phyloP scores from a whole-genome alignment of 768 basidiomycete species.

The Tubosaeta sp. region DNA sequence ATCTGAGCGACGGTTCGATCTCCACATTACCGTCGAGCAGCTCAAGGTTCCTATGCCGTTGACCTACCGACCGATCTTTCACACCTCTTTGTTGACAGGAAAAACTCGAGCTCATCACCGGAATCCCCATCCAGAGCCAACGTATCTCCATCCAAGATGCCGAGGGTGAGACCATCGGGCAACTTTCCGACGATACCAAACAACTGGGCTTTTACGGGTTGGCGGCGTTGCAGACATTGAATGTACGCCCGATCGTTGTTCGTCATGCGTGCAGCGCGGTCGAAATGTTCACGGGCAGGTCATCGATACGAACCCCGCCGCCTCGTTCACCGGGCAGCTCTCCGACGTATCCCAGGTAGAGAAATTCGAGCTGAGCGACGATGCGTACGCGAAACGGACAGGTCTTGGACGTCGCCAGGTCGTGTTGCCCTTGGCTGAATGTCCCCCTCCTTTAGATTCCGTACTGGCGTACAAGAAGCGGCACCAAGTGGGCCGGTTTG shows the following conservation, averaged over 20 bases:
- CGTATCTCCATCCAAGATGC: slow-evolving; percentile 58
- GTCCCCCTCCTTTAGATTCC: slow-evolving; percentile 52
- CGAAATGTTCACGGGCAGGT: slow-evolving; percentile 45
- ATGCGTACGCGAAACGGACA: slow-evolving; percentile 74
- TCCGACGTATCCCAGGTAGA: slow-evolving; percentile 83
- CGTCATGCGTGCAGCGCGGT: background rate
- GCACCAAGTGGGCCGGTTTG: slow-evolving; percentile 87
- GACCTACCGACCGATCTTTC: background rate
- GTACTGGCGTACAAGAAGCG: slow-evolving; percentile 86
- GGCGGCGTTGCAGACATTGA: slow-evolving; percentile 73
- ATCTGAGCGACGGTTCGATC: slow-evolving; percentile 83
- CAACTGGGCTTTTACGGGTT: slow-evolving; percentile 73
- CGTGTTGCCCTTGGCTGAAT: background rate
- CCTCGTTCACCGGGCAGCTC: slow-evolving; percentile 76
- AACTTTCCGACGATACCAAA: slow-evolving; percentile 62
- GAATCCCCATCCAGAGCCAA: slow-evolving; percentile 76
- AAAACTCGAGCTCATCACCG: slow-evolving; percentile 90
- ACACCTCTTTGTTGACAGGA: slow-evolving; percentile 36
- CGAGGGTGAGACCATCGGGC: slow-evolving; percentile 46
- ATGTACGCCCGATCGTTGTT: slow-evolving; percentile 44
- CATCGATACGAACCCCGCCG: slow-evolving; percentile 67
- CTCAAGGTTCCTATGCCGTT: slow-evolving; percentile 62
- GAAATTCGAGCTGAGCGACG: slow-evolving; percentile 84
- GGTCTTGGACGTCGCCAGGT: slow-evolving; percentile 42
- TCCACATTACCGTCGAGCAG: slow-evolving; percentile 65